A percentile compares a stretch with the other conserved stretches of the same genome.
Conservation (phyloP, 805 yeast species). For the Starmerella lactis-condensi region DNA sequence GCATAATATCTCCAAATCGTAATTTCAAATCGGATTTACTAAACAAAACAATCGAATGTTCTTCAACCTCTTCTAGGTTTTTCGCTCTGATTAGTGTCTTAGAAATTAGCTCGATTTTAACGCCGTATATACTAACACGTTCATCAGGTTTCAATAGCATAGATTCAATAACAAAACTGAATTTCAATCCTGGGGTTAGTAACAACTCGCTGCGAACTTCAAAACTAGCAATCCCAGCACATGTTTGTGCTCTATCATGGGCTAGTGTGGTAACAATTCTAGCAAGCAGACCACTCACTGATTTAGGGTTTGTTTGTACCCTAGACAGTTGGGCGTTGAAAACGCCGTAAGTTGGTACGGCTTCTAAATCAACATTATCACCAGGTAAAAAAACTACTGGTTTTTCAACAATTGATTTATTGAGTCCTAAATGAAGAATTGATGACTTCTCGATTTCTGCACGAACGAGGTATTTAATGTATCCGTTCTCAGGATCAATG, state of each 20-base stretch:
- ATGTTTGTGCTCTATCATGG: slow-evolving; percentile 11
- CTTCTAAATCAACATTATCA: slow-evolving; percentile 6
- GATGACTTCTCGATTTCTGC: slow-evolving; percentile 3
- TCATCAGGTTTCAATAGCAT: slow-evolving; percentile 1
- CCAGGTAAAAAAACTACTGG: slow-evolving; percentile 27
- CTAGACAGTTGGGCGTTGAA: slow-evolving; percentile 4
- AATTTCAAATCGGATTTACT: slow-evolving; percentile 4
- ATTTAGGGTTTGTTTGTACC: slow-evolving; percentile 8
- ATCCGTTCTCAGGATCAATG: slow-evolving; percentile 8
- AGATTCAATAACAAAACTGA: slow-evolving; percentile 9
- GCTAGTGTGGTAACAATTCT: slow-evolving; percentile 9
- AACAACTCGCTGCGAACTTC: slow-evolving; percentile 10
- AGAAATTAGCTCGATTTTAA: slow-evolving; percentile 6
- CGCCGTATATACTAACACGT: slow-evolving; percentile 4
- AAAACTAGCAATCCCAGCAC: slow-evolving; percentile 9
- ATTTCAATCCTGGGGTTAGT: slow-evolving; percentile 14
- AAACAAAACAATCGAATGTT: slow-evolving; percentile 2
- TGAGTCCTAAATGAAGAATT: slow-evolving; percentile 2
- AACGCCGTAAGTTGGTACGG: slow-evolving; percentile 13
- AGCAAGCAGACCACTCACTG: slow-evolving; percentile 11
- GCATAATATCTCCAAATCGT: slow-evolving; percentile 15
- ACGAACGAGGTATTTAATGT: slow-evolving; percentile 7
- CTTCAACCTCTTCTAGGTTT: slow-evolving; percentile 8
- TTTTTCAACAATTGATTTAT: neutral
- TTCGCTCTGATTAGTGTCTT: slow-evolving; percentile 11